Evolutionary conservation across 2,329 filamentous ascomycete species (phyloP).

Genomic region (Eutypa lata): DNA sequence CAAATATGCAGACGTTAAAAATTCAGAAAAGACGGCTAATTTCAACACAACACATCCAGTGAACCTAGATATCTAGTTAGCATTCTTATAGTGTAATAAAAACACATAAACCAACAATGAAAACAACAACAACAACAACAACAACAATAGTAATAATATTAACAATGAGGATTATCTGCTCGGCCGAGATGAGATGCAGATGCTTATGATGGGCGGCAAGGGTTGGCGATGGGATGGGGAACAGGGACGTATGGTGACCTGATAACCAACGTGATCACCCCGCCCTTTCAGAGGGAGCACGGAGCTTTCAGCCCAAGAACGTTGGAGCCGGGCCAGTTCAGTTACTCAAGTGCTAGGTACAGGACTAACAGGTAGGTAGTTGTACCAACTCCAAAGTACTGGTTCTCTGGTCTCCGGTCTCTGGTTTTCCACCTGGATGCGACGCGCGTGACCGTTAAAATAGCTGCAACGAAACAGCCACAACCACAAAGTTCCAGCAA

Average conservation of each 20-base stretch:
- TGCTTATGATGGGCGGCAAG: not conserved
- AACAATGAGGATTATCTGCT: not conserved
- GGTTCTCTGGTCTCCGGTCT: not conserved
- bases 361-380: not conserved
- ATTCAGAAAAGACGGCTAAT: not conserved
- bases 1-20: not conserved
- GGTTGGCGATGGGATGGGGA: not conserved
- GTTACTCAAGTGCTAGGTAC: too few species aligned
- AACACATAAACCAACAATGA: not conserved
- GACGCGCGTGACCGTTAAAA: not conserved
- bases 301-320: too few species aligned
- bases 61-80: not conserved
- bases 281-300: not conserved
- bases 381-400: not conserved
- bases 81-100: not conserved
- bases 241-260: not conserved
- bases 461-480: not conserved
- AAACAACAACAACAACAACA: too few species aligned
- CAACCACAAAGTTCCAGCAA: not conserved
- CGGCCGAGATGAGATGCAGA: not conserved
- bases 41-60: not conserved
- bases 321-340: too few species aligned
- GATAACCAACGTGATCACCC: not conserved
- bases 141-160: not conserved
- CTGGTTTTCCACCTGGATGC: not conserved